Base-by-base conservation (phyloP, 2,329 filamentous ascomycete genomes). In the Thielaviopsis punctulata region DNA sequence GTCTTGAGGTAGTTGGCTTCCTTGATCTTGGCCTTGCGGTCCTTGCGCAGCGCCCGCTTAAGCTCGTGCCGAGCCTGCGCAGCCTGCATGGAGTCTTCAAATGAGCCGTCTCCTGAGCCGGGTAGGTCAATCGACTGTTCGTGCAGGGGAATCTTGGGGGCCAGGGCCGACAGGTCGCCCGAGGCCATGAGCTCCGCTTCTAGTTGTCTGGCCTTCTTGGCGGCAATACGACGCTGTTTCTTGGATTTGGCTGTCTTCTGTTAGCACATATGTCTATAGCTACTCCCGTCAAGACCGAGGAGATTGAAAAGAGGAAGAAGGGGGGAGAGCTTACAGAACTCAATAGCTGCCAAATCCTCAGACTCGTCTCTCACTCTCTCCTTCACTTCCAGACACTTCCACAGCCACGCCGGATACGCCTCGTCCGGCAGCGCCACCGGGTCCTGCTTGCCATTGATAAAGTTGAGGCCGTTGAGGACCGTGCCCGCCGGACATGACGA, bases 1-100 rank as follows among this genome's bases (percentile, higher is more conserved):
- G 79, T 77, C 75, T 83, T 85, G 67, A 92, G 76, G 74, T 88
- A 92, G 69, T 92, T 92, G 63, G 68, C 69, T 72, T 92, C 86
- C 77, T 89, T 90, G 62, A 92, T 92, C 67, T 74, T 77, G 55
- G 76, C 77, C 67, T 82, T 78, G 63, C 85, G 73, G 70, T 87
- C 83, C 64, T 76, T 76, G 62, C 85, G 76, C 83, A 88, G 80
- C 30, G 79, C 80, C 67, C 73, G 76, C 58, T 73, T 82, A 60
- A 89, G 69, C 59, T 80, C 77, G 56, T 74, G 71, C 62, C 84
- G 72, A 62, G 76, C 69, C 25, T 64, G 60, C 9, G 63, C 66
- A 30, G 75, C 73, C 49, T 63, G 62, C 30, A 79, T 55, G 48
- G 75, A 72, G 48, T 72, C 68, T 52, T 64, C 63, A 21, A 69